Conservation (phyloP, 192 early-diverging fungal species). For the Allomyces javanicus region DNA sequence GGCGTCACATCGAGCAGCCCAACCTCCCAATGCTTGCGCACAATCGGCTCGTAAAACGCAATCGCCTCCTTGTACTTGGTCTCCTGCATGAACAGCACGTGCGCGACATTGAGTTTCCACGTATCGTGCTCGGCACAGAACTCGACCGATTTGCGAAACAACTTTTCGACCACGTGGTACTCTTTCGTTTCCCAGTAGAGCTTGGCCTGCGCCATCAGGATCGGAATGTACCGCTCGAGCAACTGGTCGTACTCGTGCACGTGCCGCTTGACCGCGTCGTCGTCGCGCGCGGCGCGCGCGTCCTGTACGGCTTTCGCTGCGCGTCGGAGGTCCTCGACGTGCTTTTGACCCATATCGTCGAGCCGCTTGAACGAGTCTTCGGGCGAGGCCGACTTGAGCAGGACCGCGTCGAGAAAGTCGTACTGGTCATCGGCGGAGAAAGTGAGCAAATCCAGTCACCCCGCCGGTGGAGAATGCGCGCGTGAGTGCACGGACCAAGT, state of each 20-base stretch:
- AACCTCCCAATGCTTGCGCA: conserved; percentile 39
- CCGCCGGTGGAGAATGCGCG: no score
- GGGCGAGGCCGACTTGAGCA: conserved; percentile 29
- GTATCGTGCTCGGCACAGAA: conserved; percentile 47
- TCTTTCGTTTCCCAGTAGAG: conserved; percentile 48
- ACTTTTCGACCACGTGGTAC: conserved; percentile 38
- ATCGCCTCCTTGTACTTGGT: conserved; percentile 47
- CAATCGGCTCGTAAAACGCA: conserved; percentile 43
- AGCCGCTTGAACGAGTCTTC: conserved; percentile 41
- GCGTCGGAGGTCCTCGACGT: conserved; percentile 32
- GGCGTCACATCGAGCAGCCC: conserved; percentile 40
- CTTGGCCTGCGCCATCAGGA: conserved; percentile 43
- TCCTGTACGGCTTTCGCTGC: conserved; percentile 39
- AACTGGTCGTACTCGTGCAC: conserved; percentile 39
- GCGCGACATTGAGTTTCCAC: conserved; percentile 46
- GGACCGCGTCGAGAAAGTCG: conserved; percentile 33
- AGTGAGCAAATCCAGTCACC: no score
- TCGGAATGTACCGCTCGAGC: conserved; percentile 36
- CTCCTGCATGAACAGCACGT: conserved; percentile 48
- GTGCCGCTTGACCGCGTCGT: conserved; percentile 29
- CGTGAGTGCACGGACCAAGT: not conserved
- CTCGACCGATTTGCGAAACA: conserved; percentile 40
- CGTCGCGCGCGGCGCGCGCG: conserved; percentile 32
- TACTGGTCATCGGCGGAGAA: conserved; percentile 18
- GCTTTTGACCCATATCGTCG: conserved; percentile 33